A percentile compares a stretch with the other conserved stretches of the same genome.
These are phyloP conservation scores for Periconia sp. DNA, from an alignment of 2,329 filamentous ascomycete genomes.

Conservation along the genomic window DNA sequence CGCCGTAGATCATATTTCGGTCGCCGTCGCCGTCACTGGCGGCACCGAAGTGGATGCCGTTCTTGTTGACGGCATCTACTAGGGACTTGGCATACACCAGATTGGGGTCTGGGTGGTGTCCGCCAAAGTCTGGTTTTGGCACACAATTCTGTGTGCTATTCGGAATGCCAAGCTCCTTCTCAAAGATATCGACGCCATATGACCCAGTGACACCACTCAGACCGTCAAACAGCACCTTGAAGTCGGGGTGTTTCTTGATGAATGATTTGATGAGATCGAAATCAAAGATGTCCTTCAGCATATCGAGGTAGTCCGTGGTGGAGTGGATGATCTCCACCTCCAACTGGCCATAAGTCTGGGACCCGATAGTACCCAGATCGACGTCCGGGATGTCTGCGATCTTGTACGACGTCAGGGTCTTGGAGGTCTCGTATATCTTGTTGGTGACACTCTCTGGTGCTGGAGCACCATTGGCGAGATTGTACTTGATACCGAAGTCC, in stretches of 20 bases:
- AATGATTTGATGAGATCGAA: constrained; percentile 96
- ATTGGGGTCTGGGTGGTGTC: constrained; percentile 97
- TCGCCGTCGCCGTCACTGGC: constrained; percentile 97
- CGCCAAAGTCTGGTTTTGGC: constrained; percentile 93
- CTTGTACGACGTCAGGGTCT: constrained; percentile 90
- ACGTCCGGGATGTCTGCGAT: constrained; percentile 85
- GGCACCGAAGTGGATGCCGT: constrained; percentile 91
- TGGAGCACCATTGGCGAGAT: constrained; percentile 92
- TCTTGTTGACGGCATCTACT: constrained; percentile 90
- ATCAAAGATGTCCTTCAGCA: constrained; percentile 99
- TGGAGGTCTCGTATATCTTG: constrained; percentile 94
- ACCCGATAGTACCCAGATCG: constrained; percentile 82
- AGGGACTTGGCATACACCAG: constrained; percentile 95
- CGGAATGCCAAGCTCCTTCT: constrained; percentile 86
- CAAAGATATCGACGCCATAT: constrained; percentile 94
- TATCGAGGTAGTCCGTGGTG: constrained; percentile 86
- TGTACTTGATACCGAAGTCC: constrained; percentile 99
- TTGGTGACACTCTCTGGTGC: constrained; percentile 96
- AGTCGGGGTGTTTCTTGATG: constrained; percentile 83
- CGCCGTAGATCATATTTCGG: constrained; percentile 99
- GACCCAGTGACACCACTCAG: constrained; percentile 94
- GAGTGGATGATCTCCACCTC: constrained; percentile 97
- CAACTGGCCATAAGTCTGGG: constrained; percentile 80
- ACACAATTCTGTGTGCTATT: constrained; percentile 88
- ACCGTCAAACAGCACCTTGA: constrained; percentile 96